phyloP scores from a whole-genome alignment of 768 basidiomycete genomes.

The Rossbeevera mucosa region DNA sequence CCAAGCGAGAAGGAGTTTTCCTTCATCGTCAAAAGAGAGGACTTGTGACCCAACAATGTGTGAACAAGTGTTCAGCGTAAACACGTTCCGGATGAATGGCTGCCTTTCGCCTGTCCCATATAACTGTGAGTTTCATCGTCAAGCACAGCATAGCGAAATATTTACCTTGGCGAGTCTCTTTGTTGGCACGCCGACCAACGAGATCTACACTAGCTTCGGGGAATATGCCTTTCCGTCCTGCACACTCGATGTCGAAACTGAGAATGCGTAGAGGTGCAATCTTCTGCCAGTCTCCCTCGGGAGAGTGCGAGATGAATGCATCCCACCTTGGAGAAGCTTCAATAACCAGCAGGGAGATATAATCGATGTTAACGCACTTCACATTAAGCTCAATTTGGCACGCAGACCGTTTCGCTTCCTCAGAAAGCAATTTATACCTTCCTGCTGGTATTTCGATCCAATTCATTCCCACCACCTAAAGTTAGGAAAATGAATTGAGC shows the following conservation, averaged over 20 bases:
- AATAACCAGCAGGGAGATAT: constrained; percentile 1
- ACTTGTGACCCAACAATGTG: constrained; percentile 99
- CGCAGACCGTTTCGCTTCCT: constrained; percentile 59
- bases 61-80: constrained; percentile 91
- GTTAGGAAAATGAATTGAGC: constrained; percentile 1
- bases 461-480: constrained; percentile 94
- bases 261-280: constrained; percentile 91
- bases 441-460: constrained; percentile 93
- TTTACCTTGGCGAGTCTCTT: constrained; percentile 95
- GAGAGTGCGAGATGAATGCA: constrained; percentile 81
- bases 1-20: constrained; percentile 76
- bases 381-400: constrained; percentile 88
- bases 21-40: constrained; percentile 73
- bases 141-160: neutral
- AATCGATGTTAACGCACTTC: constrained; percentile 42
- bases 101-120: constrained; percentile 69
- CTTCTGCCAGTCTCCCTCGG: constrained; percentile 89
- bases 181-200: constrained; percentile 97
- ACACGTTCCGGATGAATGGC: constrained; percentile 95
- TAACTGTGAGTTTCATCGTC: constrained; percentile 3
- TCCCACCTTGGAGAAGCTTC: constrained; percentile 55
- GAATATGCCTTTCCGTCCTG: constrained; percentile 95
- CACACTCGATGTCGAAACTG: constrained; percentile 99
- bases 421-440: constrained; percentile 63
- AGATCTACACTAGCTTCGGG: constrained; percentile 89